Conservation (phyloP, 2,329 filamentous ascomycete genomes). For the Pseudonectria buxi region DNA sequence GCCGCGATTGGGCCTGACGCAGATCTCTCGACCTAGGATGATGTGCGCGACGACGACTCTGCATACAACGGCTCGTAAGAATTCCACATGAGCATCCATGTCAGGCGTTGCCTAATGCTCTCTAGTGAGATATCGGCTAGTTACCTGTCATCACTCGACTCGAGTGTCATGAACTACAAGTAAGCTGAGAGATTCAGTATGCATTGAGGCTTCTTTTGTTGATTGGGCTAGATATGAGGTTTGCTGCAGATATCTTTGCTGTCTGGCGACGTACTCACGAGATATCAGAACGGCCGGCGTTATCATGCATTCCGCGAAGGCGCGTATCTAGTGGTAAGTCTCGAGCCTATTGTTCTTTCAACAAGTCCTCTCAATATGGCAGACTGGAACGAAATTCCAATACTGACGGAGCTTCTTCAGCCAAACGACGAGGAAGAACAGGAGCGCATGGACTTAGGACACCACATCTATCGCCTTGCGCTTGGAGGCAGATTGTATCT, state of each 20-base stretch:
- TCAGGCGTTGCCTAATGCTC: too few species aligned
- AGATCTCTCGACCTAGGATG: slow-evolving; percentile 1
- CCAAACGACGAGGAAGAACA: slow-evolving; percentile 7
- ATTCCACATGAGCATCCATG: neutral
- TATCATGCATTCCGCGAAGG: slow-evolving; percentile 7
- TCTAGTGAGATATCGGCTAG: slow-evolving; percentile 4
- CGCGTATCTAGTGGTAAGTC: slow-evolving; percentile 6
- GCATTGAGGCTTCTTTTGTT: neutral
- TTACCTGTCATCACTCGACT: slow-evolving; percentile 6
- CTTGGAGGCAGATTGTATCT: slow-evolving; percentile 2
- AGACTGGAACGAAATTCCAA: too few species aligned
- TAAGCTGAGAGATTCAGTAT: neutral
- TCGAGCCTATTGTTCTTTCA: too few species aligned
- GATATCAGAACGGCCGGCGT: slow-evolving; percentile 4
- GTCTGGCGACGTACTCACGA: neutral
- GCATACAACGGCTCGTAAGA: slow-evolving; percentile 1
- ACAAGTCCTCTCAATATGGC: too few species aligned
- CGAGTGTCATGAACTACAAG: slow-evolving; percentile 6
- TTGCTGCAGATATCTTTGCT: neutral
- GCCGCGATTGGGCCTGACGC: too few species aligned
- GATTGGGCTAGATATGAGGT: slow-evolving; percentile 5
- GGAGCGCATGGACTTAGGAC: slow-evolving; percentile 5
- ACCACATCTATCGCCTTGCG: slow-evolving; percentile 3
- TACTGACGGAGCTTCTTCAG: neutral
- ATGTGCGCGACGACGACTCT: slow-evolving; percentile 1